Evolutionary conservation across 805 yeast genomes (phyloP).

Genomic region (Yarrowia yakushimensis): DNA sequence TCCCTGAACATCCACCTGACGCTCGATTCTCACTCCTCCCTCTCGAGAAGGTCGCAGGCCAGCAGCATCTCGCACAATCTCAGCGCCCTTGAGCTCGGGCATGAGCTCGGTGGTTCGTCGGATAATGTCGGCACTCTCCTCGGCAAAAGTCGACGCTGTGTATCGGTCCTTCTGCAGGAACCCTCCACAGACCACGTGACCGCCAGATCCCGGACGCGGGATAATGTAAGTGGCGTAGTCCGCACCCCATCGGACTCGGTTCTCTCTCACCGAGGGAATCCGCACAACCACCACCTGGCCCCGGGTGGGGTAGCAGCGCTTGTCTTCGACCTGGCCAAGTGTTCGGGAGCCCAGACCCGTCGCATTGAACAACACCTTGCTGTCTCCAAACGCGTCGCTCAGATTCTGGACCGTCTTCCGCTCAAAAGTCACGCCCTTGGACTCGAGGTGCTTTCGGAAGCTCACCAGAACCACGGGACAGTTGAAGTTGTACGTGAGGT

Average conservation of each 20-base stretch:
- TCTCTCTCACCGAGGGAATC: slow-evolving; percentile 65
- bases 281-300: slow-evolving; percentile 75
- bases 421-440: slow-evolving; percentile 50
- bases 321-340: slow-evolving; percentile 64
- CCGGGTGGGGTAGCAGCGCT: slow-evolving; percentile 62
- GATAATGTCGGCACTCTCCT: slow-evolving; percentile 59
- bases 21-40: slow-evolving; percentile 72
- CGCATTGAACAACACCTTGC: slow-evolving; percentile 64
- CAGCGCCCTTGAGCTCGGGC: slow-evolving; percentile 44
- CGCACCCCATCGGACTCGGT: slow-evolving; percentile 53
- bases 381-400: slow-evolving; percentile 47
- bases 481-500: slow-evolving; percentile 66
- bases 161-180: slow-evolving; percentile 61
- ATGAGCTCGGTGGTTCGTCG: slow-evolving; percentile 52
- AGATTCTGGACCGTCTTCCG: slow-evolving; percentile 51
- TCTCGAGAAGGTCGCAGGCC: slow-evolving; percentile 74
- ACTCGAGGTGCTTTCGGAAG: slow-evolving; percentile 45
- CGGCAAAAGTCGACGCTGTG: slow-evolving; percentile 55
- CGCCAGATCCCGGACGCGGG: slow-evolving; percentile 65
- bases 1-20: slow-evolving; percentile 43
- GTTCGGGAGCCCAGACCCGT: slow-evolving; percentile 67
- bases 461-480: slow-evolving; percentile 58
- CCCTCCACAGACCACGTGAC: slow-evolving; percentile 73
- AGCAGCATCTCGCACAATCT: slow-evolving; percentile 61
- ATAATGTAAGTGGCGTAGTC: slow-evolving; percentile 64